phyloP scores from a whole-genome alignment of 192 early-diverging fungal species.

The Coemansia sp. region DNA sequence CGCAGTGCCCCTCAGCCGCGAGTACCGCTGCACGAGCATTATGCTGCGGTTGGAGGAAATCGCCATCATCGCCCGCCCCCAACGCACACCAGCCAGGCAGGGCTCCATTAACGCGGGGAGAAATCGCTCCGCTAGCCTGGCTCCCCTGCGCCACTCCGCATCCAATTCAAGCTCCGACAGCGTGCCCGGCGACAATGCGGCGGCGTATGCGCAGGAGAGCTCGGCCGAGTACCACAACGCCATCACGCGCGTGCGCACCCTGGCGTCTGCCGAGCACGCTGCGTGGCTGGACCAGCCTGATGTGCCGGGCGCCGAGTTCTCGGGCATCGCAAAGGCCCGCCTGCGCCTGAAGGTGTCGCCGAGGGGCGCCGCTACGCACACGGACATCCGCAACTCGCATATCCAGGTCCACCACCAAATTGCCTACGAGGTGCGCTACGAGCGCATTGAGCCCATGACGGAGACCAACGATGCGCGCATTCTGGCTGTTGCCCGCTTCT shows the following conservation, averaged over 20 bases:
- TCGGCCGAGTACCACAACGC: conserved; percentile 26
- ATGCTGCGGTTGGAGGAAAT: conserved; percentile 39
- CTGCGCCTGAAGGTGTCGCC: conserved; percentile 10
- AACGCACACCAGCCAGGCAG: not conserved
- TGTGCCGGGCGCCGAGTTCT: conserved; percentile 6
- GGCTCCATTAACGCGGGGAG: not conserved
- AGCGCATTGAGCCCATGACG: not conserved
- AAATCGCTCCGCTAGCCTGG: not conserved
- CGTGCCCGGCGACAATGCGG: conserved; percentile 8
- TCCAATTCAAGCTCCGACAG: conserved; percentile 37
- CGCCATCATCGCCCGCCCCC: conserved; percentile 39
- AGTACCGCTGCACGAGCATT: conserved; percentile 16
- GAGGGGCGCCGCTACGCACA: not conserved
- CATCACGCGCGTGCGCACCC: conserved; percentile 30
- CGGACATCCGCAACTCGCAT: conserved; percentile 44
- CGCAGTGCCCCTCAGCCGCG: conserved; percentile 27
- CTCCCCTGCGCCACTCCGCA: not conserved
- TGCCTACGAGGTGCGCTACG: conserved; percentile 41
- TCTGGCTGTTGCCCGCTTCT: conserved; percentile 19
- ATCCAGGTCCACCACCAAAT: conserved; percentile 51
- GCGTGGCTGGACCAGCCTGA: conserved; percentile 7
- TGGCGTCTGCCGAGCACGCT: not conserved
- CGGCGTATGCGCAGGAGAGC: not conserved
- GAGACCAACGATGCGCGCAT: conserved; percentile 16
- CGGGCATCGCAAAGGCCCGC: conserved; percentile 16